phyloP scores from a whole-genome alignment of 305 asterid species.

The Rubia tinctorum region DNA sequence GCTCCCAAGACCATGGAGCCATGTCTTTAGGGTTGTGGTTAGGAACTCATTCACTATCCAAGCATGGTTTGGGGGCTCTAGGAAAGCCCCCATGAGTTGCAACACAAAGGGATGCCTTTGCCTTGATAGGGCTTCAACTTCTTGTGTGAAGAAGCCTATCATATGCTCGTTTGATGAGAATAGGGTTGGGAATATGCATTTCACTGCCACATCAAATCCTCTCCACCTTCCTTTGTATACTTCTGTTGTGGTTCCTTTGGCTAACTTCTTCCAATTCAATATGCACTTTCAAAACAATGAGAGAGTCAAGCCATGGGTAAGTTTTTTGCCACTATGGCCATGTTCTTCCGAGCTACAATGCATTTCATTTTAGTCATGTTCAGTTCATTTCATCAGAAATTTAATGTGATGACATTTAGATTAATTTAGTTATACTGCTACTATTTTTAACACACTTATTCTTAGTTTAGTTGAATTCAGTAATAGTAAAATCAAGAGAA shows the following conservation, averaged over 20 bases:
- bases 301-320: neutral
- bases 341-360: no score
- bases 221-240: conserved; percentile 65
- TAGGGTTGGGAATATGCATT: conserved; percentile 61
- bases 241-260: conserved; percentile 69
- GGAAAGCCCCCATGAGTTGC: conserved; percentile 67
- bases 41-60: conserved; percentile 70
- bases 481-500: no score
- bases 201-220: conserved; percentile 61
- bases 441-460: no score
- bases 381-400: no score
- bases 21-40: conserved; percentile 43
- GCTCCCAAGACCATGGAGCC: conserved; percentile 69
- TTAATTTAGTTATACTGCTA: no score
- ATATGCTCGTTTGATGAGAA: conserved; percentile 57
- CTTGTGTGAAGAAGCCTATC: conserved; percentile 58
- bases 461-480: no score
- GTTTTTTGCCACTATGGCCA: no score
- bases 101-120: conserved; percentile 75
- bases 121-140: conserved; percentile 52
- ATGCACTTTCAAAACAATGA: conserved; percentile 24
- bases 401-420: no score
- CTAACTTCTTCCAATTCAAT: conserved; percentile 48
- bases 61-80: conserved; percentile 54
- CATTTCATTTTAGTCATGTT: no score